Evolutionary conservation across 306 rosid species (phyloP), one percentile per base, ranked within the genome.

Genomic region (Echinosophora koreensis): DNA sequence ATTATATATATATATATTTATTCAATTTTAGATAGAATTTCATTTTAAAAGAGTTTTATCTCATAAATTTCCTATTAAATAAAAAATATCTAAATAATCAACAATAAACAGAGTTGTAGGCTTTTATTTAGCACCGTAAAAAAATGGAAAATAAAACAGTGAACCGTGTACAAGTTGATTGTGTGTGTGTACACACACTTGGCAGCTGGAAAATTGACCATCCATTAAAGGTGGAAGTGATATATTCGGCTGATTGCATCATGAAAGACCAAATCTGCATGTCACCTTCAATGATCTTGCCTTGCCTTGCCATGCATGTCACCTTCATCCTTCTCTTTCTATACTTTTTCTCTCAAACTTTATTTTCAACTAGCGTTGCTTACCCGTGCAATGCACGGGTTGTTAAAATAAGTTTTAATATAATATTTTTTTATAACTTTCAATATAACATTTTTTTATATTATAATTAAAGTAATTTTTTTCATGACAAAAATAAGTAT

Each of bases 201-300:
- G 22, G 1, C 22, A 22, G 22, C 22, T 22, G 22, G 22, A 22
- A 22, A 22, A 22, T 22, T 22, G 22, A 22, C 1, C 66, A 52
- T 8, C 22, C 22, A 22, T 22, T 22, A 52, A 54, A 54, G 18
- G 42, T 52, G 44, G 79, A 5, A 15, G 18, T 18, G 66, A 63
- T 54, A 64, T 18, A 8, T 37, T 55, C 54, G 39, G 66, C 66
- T 22, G 18, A 55, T n/a, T 66, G 66, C 49, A 58, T 27, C 63
- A 34, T 22, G 17, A 76, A 65, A 56, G 66, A 38, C 56, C 56
- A 64, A 2, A 64, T 50, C 56, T 38, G 62, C 16, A 64, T 37
- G 37, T 50, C 49, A 63, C 52, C 51, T 62, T 39, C 47, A 44
- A 76, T 41, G 64, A 22, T 0, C 22, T 22, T 22, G 15, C 28